Conservation (phyloP, 2,329 filamentous ascomycete genomes). For the Ascochyta pisi region DNA sequence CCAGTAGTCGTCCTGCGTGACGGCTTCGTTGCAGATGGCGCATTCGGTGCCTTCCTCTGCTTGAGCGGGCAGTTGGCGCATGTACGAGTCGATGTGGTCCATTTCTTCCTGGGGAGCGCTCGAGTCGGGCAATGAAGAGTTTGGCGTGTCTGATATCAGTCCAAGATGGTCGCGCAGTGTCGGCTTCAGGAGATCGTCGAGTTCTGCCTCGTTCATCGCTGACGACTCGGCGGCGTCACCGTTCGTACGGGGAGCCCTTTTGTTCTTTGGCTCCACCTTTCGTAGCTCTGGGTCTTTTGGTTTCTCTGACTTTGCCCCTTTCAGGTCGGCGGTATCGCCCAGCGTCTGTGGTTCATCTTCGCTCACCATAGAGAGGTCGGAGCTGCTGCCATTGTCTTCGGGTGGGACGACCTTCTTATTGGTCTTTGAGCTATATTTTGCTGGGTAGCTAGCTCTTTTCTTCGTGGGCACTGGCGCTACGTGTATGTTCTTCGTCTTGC, state of each 20-base stretch:
- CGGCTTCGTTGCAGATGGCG: conserved; percentile 69
- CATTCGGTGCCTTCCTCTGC: conserved; percentile 53
- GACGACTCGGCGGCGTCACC: not conserved
- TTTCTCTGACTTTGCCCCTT: not conserved
- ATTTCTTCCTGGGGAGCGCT: conserved; percentile 26
- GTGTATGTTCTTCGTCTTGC: conserved; percentile 22
- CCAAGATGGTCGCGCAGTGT: conserved; percentile 26
- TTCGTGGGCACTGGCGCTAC: not conserved
- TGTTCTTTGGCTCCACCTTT: not conserved
- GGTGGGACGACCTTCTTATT: not conserved
- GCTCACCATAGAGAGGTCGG: not conserved
- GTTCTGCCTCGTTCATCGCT: not conserved
- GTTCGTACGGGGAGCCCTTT: not conserved
- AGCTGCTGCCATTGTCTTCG: not conserved
- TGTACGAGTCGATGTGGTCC: conserved; percentile 25
- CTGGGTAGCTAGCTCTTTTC: conserved; percentile 1
- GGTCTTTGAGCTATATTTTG: not conserved
- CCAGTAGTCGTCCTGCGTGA: conserved; percentile 63
- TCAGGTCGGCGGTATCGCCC: not conserved
- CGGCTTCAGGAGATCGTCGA: conserved; percentile 3
- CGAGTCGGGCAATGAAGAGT: conserved; percentile 26
- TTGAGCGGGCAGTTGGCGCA: conserved; percentile 24
- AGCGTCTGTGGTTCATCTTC: not conserved
- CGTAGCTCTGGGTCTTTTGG: conserved; percentile 8
- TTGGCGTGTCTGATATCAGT: conserved; percentile 1